Percentiles rank a stretch among this genome's conserved stretches.
Evolutionary conservation across 2,329 filamentous ascomycete species (phyloP).

Genomic region (Colletotrichum sp.): DNA sequence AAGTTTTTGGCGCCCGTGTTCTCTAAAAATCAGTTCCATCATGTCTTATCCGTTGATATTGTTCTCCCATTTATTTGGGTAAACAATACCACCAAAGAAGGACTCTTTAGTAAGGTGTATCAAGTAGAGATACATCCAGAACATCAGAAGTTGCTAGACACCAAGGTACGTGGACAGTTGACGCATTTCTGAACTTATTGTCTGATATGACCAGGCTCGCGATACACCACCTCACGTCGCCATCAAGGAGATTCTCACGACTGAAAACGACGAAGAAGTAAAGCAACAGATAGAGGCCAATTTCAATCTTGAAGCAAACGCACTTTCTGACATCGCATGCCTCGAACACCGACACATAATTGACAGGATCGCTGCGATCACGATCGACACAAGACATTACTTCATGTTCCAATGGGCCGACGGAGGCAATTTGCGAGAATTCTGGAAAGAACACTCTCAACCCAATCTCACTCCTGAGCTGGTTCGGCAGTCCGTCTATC

Average conservation of each 20-base stretch:
- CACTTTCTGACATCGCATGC: background rate
- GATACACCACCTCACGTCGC: background rate
- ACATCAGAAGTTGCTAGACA: too few relatives aligned
- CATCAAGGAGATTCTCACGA: background rate
- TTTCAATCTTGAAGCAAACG: background rate
- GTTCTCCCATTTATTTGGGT: background rate
- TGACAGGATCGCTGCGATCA: background rate
- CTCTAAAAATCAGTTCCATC: background rate
- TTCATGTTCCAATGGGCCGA: conserved; percentile 2
- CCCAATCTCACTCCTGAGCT: background rate
- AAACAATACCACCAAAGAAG: background rate
- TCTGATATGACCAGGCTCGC: background rate
- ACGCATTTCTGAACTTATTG: too few relatives aligned
- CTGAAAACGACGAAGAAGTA: background rate
- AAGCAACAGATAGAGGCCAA: background rate
- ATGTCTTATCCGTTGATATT: background rate
- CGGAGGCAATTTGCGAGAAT: background rate
- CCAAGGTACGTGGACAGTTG: too few relatives aligned
- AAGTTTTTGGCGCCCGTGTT: background rate
- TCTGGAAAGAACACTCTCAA: background rate
- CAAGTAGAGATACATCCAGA: too few relatives aligned
- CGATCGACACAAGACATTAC: background rate
- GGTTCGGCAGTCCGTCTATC: background rate
- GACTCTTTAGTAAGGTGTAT: too few relatives aligned
- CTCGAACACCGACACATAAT: background rate